Conservation (phyloP, 352 stramenopile genomes). For the Globisporangium echinulatum region DNA sequence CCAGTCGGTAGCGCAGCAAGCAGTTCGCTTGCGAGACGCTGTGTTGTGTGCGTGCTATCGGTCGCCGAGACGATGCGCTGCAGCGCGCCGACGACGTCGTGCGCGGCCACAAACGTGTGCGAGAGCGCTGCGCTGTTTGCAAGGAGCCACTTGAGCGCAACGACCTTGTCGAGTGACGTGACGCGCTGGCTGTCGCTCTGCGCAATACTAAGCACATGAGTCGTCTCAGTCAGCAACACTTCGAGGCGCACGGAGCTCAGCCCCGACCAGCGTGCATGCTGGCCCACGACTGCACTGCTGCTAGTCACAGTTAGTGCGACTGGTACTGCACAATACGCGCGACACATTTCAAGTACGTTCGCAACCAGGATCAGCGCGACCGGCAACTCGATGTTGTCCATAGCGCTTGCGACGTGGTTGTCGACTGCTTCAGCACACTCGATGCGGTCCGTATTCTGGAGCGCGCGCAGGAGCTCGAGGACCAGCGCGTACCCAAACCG, state of each 20-base stretch:
- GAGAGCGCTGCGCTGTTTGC: slow-evolving; percentile 1
- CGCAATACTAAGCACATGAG: neutral
- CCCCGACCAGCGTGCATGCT: neutral
- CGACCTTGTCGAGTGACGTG: neutral
- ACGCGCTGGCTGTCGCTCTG: neutral
- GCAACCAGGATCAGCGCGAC: slow-evolving; percentile 1
- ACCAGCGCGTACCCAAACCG: slow-evolving; percentile 1
- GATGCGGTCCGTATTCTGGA: neutral
- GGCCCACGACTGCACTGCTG: too few relatives aligned
- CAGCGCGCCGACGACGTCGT: neutral
- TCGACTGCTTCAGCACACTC: neutral
- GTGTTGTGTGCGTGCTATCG: neutral
- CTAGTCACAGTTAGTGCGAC: neutral
- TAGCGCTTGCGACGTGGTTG: neutral
- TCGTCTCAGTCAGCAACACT: neutral
- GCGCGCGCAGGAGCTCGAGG: neutral
- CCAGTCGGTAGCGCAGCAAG: neutral
- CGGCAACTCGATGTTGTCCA: neutral
- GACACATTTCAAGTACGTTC: neutral
- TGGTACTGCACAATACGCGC: neutral
- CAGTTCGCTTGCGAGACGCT: neutral
- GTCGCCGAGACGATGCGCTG: neutral
- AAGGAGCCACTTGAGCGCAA: slow-evolving; percentile 7
- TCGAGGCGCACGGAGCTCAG: neutral
- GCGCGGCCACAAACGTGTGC: neutral